A percentile compares a stretch with the other conserved stretches of the same genome.
These are phyloP conservation scores for Beauveria asiatica DNA, from an alignment of 2,329 filamentous ascomycete genomes.

Conservation along the genomic window DNA sequence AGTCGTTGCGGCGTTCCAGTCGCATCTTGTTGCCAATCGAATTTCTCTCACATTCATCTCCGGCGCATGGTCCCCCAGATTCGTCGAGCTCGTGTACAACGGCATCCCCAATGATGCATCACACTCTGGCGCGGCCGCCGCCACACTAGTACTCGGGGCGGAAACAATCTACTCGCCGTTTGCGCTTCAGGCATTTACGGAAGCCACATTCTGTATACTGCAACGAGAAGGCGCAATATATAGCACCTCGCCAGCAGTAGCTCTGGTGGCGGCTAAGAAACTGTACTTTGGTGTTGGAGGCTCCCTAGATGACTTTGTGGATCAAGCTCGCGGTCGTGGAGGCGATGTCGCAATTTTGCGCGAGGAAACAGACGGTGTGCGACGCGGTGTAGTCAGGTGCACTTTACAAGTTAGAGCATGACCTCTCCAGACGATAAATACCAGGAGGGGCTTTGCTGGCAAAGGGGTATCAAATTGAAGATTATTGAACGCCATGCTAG, in stretches of 20 bases:
- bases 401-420: constrained; percentile 19
- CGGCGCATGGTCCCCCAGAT: constrained; percentile 62
- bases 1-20: constrained; percentile 50
- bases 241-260: constrained; percentile 33
- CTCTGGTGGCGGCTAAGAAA: constrained; percentile 66
- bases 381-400: constrained; percentile 51
- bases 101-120: constrained; percentile 11
- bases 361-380: constrained; percentile 53
- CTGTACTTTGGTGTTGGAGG: constrained; percentile 82
- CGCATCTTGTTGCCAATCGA: constrained; percentile 37
- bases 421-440: background rate
- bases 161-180: constrained; percentile 80
- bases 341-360: constrained; percentile 40
- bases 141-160: constrained; percentile 57
- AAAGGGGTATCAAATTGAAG: background rate
- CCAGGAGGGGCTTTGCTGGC: background rate
- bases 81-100: constrained; percentile 50
- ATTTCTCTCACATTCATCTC: constrained; percentile 61
- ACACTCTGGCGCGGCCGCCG: constrained; percentile 1
- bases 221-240: constrained; percentile 30
- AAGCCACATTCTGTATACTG: constrained; percentile 54
- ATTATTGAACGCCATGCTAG: background rate
- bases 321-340: constrained; percentile 40
- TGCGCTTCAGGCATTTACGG: constrained; percentile 59
- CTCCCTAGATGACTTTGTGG: constrained; percentile 66